Conservation (phyloP, 2,329 filamentous ascomycete genomes). For the Aureobasidium zeae region DNA sequence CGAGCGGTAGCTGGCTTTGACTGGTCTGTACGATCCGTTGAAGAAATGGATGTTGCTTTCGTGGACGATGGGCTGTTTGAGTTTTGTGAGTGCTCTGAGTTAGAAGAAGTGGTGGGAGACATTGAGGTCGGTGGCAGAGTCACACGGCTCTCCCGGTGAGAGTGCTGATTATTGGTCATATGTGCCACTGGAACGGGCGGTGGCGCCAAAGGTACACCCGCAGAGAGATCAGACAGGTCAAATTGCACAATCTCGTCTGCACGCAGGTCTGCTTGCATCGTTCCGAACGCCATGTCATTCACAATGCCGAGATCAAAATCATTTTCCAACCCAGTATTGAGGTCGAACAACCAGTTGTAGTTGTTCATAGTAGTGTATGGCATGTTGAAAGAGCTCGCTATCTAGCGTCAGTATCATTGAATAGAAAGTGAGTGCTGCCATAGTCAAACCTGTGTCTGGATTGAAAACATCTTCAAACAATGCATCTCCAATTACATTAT, state of each 20-base stretch:
- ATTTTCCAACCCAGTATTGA: background rate
- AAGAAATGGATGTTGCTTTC: constrained; percentile 3
- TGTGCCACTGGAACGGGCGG: background rate
- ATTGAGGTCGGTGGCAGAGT: background rate
- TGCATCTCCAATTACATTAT: constrained; percentile 21
- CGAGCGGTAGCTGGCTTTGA: background rate
- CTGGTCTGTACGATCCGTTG: background rate
- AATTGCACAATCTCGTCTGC: background rate
- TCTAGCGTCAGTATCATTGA: constrained; percentile 1
- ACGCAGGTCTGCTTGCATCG: background rate
- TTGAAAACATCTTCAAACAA: constrained; percentile 49
- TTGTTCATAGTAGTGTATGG: constrained; percentile 55
- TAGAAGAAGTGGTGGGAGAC: background rate
- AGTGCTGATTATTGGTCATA: background rate
- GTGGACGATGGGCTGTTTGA: background rate
- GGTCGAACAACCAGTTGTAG: constrained; percentile 54
- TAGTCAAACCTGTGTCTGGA: constrained; percentile 43
- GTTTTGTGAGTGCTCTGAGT: background rate
- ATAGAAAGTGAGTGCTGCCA: background rate
- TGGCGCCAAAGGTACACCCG: too few species aligned
- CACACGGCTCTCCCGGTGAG: background rate
- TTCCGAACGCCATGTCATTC: background rate
- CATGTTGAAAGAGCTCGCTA: constrained; percentile 54
- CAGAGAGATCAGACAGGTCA: background rate
- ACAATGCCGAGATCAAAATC: background rate